Percentiles rank a stretch among this genome's conserved stretches.
Evolutionary conservation across 495 filamentous ascomycete genomes (phyloP).

Genomic region (Lophium mytilinum): DNA sequence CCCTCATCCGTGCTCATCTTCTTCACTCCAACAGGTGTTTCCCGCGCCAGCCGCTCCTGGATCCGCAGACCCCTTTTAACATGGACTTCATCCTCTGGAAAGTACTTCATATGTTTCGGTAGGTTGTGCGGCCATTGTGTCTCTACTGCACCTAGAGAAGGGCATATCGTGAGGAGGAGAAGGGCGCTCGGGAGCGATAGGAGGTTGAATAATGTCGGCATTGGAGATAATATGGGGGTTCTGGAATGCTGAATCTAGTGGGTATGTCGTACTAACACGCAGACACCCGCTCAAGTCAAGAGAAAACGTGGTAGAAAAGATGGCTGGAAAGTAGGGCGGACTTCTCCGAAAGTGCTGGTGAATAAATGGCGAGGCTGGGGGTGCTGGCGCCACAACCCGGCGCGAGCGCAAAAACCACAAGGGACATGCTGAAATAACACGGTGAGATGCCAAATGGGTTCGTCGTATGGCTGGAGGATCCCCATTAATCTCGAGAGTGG

Average conservation of each 20-base stretch:
- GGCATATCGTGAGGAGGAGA: slow-evolving; percentile 34
- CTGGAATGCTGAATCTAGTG: not conserved
- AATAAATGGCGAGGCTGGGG: not conserved
- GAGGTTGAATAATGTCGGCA: slow-evolving; percentile 20
- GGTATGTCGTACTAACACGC: not conserved
- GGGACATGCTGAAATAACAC: not conserved
- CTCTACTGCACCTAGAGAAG: slow-evolving; percentile 13
- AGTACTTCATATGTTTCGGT: slow-evolving; percentile 40
- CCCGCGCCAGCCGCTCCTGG: slow-evolving; percentile 28
- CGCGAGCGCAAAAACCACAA: not conserved
- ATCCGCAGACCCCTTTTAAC: slow-evolving; percentile 30
- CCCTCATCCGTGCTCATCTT: slow-evolving; percentile 80
- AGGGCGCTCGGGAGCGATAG: slow-evolving; percentile 44
- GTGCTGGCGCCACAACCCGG: not conserved
- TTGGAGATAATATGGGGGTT: not conserved
- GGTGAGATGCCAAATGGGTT: not conserved
- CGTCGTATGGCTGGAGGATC: too few species aligned
- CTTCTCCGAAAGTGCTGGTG: not conserved
- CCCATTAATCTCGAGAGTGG: too few species aligned
- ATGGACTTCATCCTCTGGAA: slow-evolving; percentile 32
- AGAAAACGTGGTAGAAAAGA: not conserved
- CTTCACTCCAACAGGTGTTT: slow-evolving; percentile 41
- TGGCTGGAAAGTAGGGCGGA: not conserved
- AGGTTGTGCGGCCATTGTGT: slow-evolving; percentile 35
- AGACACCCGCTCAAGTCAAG: not conserved